Base-by-base conservation (phyloP, 768 basidiomycete species). In the Austroboletus festivus region DNA sequence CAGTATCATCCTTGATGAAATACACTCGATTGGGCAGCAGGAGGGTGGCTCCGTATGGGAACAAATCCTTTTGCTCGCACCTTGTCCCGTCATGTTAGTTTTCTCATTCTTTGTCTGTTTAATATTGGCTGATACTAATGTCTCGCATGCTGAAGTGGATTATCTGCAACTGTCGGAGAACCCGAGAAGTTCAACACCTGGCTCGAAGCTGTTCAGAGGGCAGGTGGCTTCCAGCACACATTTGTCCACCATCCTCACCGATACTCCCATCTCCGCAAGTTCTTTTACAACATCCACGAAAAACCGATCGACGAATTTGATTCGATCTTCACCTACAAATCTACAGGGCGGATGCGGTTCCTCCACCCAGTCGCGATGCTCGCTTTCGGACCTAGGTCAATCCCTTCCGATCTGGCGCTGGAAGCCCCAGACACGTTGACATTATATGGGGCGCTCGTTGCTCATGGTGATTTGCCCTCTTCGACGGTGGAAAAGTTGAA, bases 181-280 rank as follows among this genome's bases (percentile, higher is more conserved):
- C 83, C 86, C 0, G 76, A 84, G 40, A 65, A 68, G 16, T 88
- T 88, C 65, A 85, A 82, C 53, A 51, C 66, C 4, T 88, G 86
- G 86, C 76, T 88, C 1, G 68, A 68, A 44, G 73, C 77, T 1
- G 79, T 88, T 15, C 85, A 88, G 61, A 58, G 63, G 44, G 73
- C 78, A 0, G 80, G 83, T 44, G 77, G 79, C 0, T 82, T 78
- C 64, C 64, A 77, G 23, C 80, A 87, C 60, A 71, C 69, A 2
- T 80, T 82, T 58, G 75, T 88, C 35, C 63, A 80, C 45, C 81
- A 86, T 60, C 78, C 76, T 1, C 80, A 86, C 62, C 79, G 86
- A 11, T 88, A 86, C 60, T 86, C 84, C 4, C 84, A 86, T 54
- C 73, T 88, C 2, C 77, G 86, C 38, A 88, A 88, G 61, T 85